These are phyloP conservation scores for Alnus glutinosa DNA, from an alignment of 306 rosid genomes.

Conservation along the genomic window DNA sequence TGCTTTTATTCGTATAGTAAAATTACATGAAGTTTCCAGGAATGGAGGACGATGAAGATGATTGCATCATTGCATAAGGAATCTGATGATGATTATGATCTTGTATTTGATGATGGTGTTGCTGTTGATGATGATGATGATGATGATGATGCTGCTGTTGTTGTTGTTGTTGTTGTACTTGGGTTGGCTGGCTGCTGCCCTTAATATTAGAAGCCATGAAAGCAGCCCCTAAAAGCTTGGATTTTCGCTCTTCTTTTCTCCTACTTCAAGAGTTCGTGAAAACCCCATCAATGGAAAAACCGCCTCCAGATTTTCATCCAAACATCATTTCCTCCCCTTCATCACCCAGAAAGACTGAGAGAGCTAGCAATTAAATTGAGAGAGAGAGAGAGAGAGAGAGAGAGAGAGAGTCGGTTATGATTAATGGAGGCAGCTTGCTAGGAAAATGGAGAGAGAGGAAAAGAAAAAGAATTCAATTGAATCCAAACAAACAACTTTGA, in stretches of 20 bases:
- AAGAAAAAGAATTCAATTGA: slow-evolving; percentile 39
- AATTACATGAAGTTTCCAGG: slow-evolving; percentile 71
- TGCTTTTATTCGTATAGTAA: background rate
- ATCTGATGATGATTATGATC: slow-evolving; percentile 34
- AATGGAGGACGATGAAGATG: slow-evolving; percentile 60
- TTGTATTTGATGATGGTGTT: slow-evolving; percentile 35
- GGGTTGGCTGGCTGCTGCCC: slow-evolving; percentile 39
- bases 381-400: slow-evolving; percentile 32
- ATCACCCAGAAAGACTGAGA: too few species aligned
- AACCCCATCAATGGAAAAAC: slow-evolving; percentile 53
- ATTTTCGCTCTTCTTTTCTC: slow-evolving; percentile 27
- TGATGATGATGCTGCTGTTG: slow-evolving; percentile 43
- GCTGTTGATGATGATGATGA: slow-evolving; percentile 24
- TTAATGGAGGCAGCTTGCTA: background rate
- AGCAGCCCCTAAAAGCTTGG: slow-evolving; percentile 33
- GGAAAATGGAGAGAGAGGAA: slow-evolving; percentile 24
- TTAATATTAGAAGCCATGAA: slow-evolving; percentile 59
- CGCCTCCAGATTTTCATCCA: slow-evolving; percentile 39
- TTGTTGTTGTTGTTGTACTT: slow-evolving; percentile 46
- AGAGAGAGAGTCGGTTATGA: slow-evolving; percentile 55
- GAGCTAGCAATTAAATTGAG: background rate
- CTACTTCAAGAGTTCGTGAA: slow-evolving; percentile 30
- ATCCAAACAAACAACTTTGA: slow-evolving; percentile 50
- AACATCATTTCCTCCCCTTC: slow-evolving; percentile 21
- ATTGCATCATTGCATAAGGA: slow-evolving; percentile 73